These are phyloP conservation scores for Tetraselmis chui DNA, from an alignment of 139 green algal genomes.

Conservation along the genomic window DNA sequence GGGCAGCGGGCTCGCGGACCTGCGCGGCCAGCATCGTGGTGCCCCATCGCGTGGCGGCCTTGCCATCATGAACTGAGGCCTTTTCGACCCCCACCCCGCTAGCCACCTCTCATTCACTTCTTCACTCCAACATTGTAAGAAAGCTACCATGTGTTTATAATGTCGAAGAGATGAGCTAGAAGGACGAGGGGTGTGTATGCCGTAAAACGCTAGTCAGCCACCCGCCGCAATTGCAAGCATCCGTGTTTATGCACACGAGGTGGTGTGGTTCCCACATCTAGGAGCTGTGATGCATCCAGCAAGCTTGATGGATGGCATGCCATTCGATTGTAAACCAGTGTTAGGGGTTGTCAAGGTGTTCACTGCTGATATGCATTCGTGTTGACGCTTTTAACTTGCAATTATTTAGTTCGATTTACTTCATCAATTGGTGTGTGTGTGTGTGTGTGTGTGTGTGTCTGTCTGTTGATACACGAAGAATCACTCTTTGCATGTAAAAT, in stretches of 20 bases:
- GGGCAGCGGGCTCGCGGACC: conserved; percentile 59
- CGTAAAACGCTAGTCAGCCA: background rate
- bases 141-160: background rate
- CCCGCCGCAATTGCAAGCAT: background rate
- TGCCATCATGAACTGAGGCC: conserved; percentile 49
- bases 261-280: conserved; percentile 29
- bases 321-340: background rate
- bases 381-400: no score
- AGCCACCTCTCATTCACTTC: no score
- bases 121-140: no score
- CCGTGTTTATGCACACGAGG: conserved; percentile 15
- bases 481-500: no score
- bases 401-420: no score
- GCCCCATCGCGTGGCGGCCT: conserved; percentile 54
- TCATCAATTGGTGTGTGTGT: no score
- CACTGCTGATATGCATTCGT: background rate
- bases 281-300: conserved; percentile 8
- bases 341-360: background rate
- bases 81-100: no score
- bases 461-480: background rate
- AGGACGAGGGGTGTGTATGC: background rate
- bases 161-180: background rate
- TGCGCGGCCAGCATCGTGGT: conserved; percentile 64
- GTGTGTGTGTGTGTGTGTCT: conserved; percentile 11
- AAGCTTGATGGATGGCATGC: background rate